phyloP scores from a whole-genome alignment of 2,329 filamentous ascomycete species.

The Zymoseptoria crescenta region DNA sequence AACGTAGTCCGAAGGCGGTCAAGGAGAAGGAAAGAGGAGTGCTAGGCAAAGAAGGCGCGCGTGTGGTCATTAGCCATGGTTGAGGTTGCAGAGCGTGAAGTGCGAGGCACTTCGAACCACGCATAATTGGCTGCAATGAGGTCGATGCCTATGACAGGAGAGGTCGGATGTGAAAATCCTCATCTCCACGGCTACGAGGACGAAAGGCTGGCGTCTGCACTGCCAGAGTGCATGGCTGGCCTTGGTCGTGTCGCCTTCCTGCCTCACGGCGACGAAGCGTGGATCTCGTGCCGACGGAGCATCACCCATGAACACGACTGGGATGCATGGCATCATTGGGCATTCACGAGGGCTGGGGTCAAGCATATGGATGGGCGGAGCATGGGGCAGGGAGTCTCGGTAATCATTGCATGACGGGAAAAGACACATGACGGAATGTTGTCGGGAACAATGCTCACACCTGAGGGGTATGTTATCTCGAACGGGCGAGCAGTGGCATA shows the following conservation, averaged over 20 bases:
- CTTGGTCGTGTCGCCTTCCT: neutral
- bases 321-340: neutral
- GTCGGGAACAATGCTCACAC: neutral
- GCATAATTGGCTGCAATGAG: neutral
- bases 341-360: neutral
- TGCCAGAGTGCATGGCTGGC: no score
- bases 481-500: neutral
- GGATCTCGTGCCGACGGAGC: no score
- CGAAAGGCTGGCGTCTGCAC: neutral
- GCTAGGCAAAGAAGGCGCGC: slow-evolving; percentile 85
- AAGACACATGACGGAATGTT: neutral
- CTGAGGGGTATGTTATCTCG: neutral
- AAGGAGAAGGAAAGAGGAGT: slow-evolving; percentile 73
- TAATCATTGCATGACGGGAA: neutral
- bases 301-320: neutral
- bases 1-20: slow-evolving; percentile 77
- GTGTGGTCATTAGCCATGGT: slow-evolving; percentile 42
- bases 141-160: neutral
- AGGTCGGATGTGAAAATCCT: neutral
- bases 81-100: slow-evolving; percentile 3
- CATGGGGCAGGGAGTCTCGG: neutral
- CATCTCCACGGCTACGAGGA: no score
- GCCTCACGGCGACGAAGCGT: neutral
- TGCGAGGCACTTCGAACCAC: neutral
- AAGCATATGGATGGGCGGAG: neutral